Base-by-base conservation (phyloP, 73 alveolate species). In the Effrenium voratum region DNA sequence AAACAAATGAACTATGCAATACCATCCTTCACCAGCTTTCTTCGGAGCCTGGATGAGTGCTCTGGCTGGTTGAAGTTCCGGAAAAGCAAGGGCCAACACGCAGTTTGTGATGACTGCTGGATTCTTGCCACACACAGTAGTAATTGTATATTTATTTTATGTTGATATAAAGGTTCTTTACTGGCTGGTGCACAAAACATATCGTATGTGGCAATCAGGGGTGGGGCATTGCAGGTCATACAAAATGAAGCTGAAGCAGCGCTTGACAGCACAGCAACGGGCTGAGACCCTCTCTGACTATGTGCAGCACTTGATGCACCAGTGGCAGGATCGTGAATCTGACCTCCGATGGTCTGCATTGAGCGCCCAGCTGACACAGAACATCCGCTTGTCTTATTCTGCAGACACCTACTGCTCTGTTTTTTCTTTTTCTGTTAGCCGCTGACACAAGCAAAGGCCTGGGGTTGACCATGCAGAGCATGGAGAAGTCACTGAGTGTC, bases 291-390 rank as follows among this genome's bases (percentile, higher is more conserved):
- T 80, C 70, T 66, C 43, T 8, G 41, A 46, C 10, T 80, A 80
- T 45, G 5, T 80, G 44, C 41, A 70, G n/a, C 91, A 80, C 70
- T 28, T 80, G 47, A 80, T 80, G 91, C 46, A 44, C 32, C 91
- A 80, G 30, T 80, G 91, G 91, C 91, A 80, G 32, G 91, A 80
- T 40, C 68, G 91, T 6, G 91, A 80, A 28, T 66, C 91, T 22
- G 91, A 80, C 30, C 70, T 80, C 0, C 91, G 91, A 26, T 80
- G 91, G 91, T 66, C 87, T 10, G 19, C 87, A 3, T n/a, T 76
- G 32, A 36, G 60, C 4, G 91, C 26, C n/a, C 91, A 80, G 91
- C 91, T 80, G 49, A 26, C 70, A 0, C 32, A 66, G 13, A 80
- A 32, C 68, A 19, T 80, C 12, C 63, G 91, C 91, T 80, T 47